These are phyloP conservation scores for Brasilioporus rufonigricans DNA, from an alignment of 768 basidiomycete genomes.

Conservation along the genomic window DNA sequence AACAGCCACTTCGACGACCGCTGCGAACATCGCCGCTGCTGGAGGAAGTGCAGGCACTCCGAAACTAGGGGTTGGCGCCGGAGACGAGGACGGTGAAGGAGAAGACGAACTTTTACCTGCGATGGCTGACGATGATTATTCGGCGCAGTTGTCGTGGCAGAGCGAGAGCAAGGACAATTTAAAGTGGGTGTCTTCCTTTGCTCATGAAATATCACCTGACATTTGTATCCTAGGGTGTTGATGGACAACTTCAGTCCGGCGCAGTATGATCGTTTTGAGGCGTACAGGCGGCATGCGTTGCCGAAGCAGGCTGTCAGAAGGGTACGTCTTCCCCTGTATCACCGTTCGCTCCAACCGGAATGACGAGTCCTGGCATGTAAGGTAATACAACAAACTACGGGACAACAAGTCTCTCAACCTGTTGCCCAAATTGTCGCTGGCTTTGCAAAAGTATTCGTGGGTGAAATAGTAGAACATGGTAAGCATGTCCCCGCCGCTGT, in stretches of 20 bases:
- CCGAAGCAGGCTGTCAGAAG: conserved; percentile 82
- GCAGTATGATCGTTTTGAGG: conserved; percentile 89
- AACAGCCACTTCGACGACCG: background rate
- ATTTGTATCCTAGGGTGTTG: conserved; percentile 54
- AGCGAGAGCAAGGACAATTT: conserved; percentile 87
- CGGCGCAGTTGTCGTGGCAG: conserved; percentile 78
- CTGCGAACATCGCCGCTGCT: background rate
- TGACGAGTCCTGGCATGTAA: conserved; percentile 27
- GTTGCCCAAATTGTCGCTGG: conserved; percentile 90
- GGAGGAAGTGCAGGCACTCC: background rate
- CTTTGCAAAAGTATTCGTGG: conserved; percentile 89
- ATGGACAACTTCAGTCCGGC: conserved; percentile 84
- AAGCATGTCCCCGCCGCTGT: background rate
- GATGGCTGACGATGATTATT: conserved; percentile 89
- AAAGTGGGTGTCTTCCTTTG: conserved; percentile 47
- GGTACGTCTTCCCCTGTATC: conserved; percentile 37
- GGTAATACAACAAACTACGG: conserved; percentile 81
- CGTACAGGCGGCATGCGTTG: conserved; percentile 79
- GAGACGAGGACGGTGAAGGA: conserved; percentile 59
- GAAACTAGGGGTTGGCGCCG: conserved; percentile 15
- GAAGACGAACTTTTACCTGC: conserved; percentile 79
- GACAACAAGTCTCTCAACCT: conserved; percentile 81
- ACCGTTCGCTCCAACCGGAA: background rate
- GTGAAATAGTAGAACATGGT: conserved; percentile 91
- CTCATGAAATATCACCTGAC: background rate